Percentiles rank a stretch among this genome's conserved stretches.
phyloP scores from a whole-genome alignment of 495 filamentous ascomycete genomes.

The Diplogelasinospora grovesii region DNA sequence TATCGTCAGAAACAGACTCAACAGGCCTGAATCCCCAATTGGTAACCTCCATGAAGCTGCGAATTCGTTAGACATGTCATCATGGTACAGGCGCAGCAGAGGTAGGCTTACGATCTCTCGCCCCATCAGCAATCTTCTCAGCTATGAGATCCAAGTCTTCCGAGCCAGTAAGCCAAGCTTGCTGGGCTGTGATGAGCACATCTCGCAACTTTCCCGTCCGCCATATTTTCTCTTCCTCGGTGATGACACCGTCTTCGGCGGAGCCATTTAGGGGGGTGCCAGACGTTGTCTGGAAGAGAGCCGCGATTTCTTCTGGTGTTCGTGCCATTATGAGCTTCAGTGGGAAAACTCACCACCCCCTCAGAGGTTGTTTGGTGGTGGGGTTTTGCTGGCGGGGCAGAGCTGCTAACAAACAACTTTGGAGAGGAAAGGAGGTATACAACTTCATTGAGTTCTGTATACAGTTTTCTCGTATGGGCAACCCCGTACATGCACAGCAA shows the following conservation, averaged over 20 bases:
- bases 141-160: conserved; percentile 44
- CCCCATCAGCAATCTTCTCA: conserved; percentile 57
- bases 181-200: conserved; percentile 19
- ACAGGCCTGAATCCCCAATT: conserved; percentile 59
- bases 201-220: conserved; percentile 18
- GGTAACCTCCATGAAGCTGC: conserved; percentile 52
- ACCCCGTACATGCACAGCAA: too few relatives aligned
- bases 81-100: too few relatives aligned
- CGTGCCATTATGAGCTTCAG: background rate
- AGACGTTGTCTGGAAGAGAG: too few relatives aligned
- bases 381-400: too few relatives aligned
- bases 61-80: background rate
- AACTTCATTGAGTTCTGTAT: too few relatives aligned
- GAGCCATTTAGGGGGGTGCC: too few relatives aligned
- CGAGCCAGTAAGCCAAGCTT: conserved; percentile 25
- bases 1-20: conserved; percentile 58
- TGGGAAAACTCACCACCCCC: background rate
- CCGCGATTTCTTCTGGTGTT: background rate
- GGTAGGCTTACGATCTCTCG: conserved; percentile 58
- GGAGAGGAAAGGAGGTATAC: too few relatives aligned
- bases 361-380: too few relatives aligned
- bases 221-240: conserved; percentile 12
- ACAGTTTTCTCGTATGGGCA: too few relatives aligned
- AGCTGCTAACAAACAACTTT: too few relatives aligned
- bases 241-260: too few relatives aligned